A percentile compares a stretch with the other conserved stretches of the same genome.
These are phyloP conservation scores for Eucalyptus rudis DNA, from an alignment of 345 rosid genomes.

Conservation along the genomic window DNA sequence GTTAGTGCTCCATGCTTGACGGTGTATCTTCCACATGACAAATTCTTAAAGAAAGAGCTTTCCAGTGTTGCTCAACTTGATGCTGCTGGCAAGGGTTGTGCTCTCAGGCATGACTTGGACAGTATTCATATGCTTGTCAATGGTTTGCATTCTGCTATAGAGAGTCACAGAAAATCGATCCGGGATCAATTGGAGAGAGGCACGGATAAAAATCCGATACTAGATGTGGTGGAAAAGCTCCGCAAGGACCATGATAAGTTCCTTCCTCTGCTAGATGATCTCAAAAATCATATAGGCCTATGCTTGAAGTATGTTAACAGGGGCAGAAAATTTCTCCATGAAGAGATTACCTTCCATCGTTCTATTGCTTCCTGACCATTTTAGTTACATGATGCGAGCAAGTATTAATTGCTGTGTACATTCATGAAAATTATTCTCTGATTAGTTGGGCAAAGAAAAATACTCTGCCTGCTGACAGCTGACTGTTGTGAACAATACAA, in stretches of 20 bases:
- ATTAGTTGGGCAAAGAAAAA: background rate
- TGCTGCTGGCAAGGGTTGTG: slow-evolving; percentile 47
- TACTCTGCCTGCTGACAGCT: background rate
- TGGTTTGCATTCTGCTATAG: slow-evolving; percentile 24
- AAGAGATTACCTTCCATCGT: slow-evolving; percentile 19
- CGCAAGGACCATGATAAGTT: slow-evolving; percentile 22
- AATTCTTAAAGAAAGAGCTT: slow-evolving; percentile 38
- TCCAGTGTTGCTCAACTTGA: slow-evolving; percentile 47
- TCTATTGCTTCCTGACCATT: background rate
- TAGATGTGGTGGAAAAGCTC: slow-evolving; percentile 35
- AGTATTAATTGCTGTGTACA: background rate
- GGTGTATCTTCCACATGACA: slow-evolving; percentile 16
- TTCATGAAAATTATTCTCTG: background rate
- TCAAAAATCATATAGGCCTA: slow-evolving; percentile 40
- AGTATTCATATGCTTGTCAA: slow-evolving; percentile 43
- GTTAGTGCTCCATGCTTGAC: slow-evolving; percentile 35
- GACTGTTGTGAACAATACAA: background rate
- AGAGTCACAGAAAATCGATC: slow-evolving; percentile 30
- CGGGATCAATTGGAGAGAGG: slow-evolving; percentile 35
- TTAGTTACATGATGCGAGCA: background rate
- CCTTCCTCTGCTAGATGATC: slow-evolving; percentile 25
- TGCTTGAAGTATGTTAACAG: slow-evolving; percentile 49
- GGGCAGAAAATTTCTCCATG: slow-evolving; percentile 36
- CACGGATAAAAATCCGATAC: slow-evolving; percentile 19
- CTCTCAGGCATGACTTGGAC: slow-evolving; percentile 28